phyloP scores from a whole-genome alignment of 305 asterid genomes.

The Euphrasia arctica region DNA sequence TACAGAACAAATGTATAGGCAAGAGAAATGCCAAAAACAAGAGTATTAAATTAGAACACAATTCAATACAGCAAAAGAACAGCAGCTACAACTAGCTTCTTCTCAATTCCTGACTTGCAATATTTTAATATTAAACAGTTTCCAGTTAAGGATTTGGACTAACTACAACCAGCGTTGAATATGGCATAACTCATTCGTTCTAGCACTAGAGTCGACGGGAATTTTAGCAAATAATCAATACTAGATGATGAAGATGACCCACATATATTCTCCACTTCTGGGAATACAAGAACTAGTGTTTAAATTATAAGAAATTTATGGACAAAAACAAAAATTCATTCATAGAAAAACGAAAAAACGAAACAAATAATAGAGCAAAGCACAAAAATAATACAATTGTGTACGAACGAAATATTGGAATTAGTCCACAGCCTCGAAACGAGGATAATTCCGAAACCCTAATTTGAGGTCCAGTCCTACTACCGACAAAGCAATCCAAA shows the following conservation, averaged over 20 bases:
- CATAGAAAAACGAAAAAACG: no score
- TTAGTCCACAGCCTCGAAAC: not conserved
- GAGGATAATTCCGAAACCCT: constrained; percentile 36
- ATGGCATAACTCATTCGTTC: not conserved
- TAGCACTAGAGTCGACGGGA: no score
- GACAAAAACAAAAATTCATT: no score
- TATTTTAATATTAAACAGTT: not conserved
- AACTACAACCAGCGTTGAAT: not conserved
- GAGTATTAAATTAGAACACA: not conserved
- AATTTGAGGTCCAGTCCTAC: constrained; percentile 30
- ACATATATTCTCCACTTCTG: not conserved
- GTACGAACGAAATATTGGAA: not conserved
- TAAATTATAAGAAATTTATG: no score
- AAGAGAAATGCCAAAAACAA: not conserved
- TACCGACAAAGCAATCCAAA: constrained; percentile 17
- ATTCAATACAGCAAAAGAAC: not conserved
- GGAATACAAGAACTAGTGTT: no score
- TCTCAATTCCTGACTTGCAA: not conserved
- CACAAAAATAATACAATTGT: not conserved
- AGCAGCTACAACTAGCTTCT: not conserved
- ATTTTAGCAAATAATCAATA: not conserved
- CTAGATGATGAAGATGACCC: not conserved
- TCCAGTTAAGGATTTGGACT: no score
- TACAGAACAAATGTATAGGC: not conserved
- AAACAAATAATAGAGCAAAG: not conserved